A percentile compares a stretch with the other conserved stretches of the same genome.
Evolutionary conservation across 2,329 filamentous ascomycete species (phyloP).

Genomic region (Diaporthe destruens): DNA sequence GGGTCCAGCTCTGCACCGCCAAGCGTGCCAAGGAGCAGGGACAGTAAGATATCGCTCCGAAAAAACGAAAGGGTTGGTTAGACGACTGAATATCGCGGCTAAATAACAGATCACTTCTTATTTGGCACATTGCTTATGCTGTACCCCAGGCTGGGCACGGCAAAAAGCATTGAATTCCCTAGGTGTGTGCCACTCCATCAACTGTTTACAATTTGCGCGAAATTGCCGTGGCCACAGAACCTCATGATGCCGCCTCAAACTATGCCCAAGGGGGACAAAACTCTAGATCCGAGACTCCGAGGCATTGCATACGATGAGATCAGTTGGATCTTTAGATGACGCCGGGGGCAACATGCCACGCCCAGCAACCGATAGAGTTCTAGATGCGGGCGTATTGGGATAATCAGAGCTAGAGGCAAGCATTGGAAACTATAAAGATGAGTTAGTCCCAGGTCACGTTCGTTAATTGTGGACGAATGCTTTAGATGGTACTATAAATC

Average conservation of each 20-base stretch:
- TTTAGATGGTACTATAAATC: background rate
- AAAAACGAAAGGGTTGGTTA: background rate
- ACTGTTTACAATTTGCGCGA: conserved; percentile 7
- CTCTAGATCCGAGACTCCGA: conserved; percentile 10
- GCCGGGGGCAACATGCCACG: background rate
- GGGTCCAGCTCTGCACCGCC: conserved; percentile 5
- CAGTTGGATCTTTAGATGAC: background rate
- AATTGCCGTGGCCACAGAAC: conserved; percentile 9
- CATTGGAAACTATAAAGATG: background rate
- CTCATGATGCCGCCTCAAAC: background rate
- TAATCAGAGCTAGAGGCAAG: background rate
- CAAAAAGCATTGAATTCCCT: background rate
- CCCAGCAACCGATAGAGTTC: background rate
- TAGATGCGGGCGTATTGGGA: background rate
- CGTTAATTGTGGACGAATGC: background rate
- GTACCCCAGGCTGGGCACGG: conserved; percentile 21
- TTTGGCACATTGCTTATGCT: background rate
- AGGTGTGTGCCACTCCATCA: background rate
- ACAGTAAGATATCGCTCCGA: conserved; percentile 7
- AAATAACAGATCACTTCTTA: conserved; percentile 8
- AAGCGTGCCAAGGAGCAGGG: conserved; percentile 18
- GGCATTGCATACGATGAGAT: background rate
- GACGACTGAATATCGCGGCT: conserved; percentile 15
- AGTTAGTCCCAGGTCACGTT: background rate
- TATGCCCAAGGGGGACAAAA: background rate